These are phyloP conservation scores for Candida stauntonica DNA, from an alignment of 805 yeast species.

Conservation along the genomic window DNA sequence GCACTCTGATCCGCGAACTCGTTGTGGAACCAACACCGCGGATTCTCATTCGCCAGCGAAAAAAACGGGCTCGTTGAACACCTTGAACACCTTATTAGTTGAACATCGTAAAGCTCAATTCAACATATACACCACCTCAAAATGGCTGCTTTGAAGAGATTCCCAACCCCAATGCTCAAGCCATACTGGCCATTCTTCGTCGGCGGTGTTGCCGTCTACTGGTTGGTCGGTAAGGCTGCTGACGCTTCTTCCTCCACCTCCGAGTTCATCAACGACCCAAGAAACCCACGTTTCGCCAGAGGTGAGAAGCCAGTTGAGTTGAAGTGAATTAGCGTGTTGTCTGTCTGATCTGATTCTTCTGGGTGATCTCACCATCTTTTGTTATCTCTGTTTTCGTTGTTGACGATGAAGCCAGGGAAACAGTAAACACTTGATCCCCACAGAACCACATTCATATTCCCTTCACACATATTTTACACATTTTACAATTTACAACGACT, in stretches of 20 bases:
- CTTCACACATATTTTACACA: too few species aligned
- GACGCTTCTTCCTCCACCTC: slow-evolving; percentile 63
- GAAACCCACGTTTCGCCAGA: slow-evolving; percentile 83
- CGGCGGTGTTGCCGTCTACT: slow-evolving; percentile 76
- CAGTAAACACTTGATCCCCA: too few species aligned
- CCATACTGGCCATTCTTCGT: slow-evolving; percentile 86
- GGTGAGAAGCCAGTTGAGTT: slow-evolving; percentile 46
- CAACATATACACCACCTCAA: too few species aligned
- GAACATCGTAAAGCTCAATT: too few species aligned
- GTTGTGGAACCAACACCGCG: neutral
- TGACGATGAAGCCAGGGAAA: neutral
- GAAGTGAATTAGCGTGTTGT: slow-evolving; percentile 13
- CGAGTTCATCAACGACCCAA: slow-evolving; percentile 90
- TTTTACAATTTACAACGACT: too few species aligned
- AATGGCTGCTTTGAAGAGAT: slow-evolving; percentile 37
- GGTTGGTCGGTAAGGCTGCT: slow-evolving; percentile 65
- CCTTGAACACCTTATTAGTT: neutral
- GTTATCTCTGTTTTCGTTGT: slow-evolving; percentile 2
- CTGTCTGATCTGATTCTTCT: neutral
- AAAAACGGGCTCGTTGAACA: slow-evolving; percentile 1
- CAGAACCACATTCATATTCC: neutral
- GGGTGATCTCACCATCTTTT: too few species aligned
- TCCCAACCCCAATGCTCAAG: slow-evolving; percentile 46
- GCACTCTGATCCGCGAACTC: neutral
- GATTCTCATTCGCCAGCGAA: slow-evolving; percentile 12